A percentile compares a stretch with the other conserved stretches of the same genome.
Conservation (phyloP, 768 basidiomycete genomes). For the Pluteus cervinus region DNA sequence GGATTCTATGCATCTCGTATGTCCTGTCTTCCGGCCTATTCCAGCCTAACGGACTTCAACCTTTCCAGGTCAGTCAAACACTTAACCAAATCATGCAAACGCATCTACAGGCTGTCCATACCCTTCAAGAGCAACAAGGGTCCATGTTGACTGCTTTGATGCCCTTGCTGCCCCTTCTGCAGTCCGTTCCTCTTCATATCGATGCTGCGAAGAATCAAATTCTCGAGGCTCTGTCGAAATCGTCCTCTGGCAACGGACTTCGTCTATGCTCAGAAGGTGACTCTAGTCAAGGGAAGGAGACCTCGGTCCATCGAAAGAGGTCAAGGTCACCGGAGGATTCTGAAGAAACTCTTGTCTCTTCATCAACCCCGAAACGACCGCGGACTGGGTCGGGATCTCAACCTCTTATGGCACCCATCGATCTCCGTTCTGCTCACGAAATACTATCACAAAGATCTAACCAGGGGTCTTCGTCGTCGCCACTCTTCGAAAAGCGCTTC, state of each 20-base stretch:
- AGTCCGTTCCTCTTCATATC: conserved; percentile 53
- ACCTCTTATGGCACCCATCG: no score
- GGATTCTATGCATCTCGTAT: conserved; percentile 49
- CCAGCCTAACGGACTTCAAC: conserved; percentile 3
- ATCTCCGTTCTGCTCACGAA: no score
- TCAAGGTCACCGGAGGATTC: neutral
- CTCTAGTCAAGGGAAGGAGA: no score
- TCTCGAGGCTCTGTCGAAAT: conserved; percentile 22
- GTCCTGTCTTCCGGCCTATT: conserved; percentile 3
- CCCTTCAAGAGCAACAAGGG: conserved; percentile 57
- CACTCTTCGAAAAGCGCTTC: no score
- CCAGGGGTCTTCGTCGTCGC: no score
- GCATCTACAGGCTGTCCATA: conserved; percentile 50
- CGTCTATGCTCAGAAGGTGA: conserved; percentile 5
- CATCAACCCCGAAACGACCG: neutral
- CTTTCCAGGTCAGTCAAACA: conserved; percentile 37
- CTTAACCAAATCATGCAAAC: conserved; percentile 43
- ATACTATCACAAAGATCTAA: no score
- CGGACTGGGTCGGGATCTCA: no score
- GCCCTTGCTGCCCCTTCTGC: conserved; percentile 56
- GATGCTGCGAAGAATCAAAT: conserved; percentile 32
- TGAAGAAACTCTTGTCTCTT: neutral
- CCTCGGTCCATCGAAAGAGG: neutral
- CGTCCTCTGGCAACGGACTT: conserved; percentile 6
- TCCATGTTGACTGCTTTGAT: conserved; percentile 47